Percentiles rank a stretch among this genome's conserved stretches.
These are phyloP conservation scores for Candida mattraensis DNA, from an alignment of 805 yeast species.

Conservation along the genomic window DNA sequence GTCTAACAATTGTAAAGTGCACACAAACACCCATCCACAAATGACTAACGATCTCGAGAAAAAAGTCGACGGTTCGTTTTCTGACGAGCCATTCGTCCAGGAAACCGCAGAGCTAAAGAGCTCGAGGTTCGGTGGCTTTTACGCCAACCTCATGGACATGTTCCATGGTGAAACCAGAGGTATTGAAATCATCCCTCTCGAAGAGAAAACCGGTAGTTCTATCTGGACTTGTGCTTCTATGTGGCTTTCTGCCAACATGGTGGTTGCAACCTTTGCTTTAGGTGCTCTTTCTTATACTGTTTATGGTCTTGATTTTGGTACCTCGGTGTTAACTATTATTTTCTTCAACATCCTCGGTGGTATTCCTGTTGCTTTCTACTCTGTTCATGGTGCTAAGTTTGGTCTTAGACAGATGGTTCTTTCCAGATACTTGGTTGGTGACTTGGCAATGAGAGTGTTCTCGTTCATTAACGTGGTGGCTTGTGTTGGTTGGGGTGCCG, in stretches of 20 bases:
- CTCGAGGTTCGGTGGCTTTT: constrained; percentile 17
- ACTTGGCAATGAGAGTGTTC: constrained; percentile 70
- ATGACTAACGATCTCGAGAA: constrained; percentile 28
- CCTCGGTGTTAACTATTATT: constrained; percentile 61
- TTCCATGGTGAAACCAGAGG: constrained; percentile 64
- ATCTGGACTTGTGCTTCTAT: constrained; percentile 72
- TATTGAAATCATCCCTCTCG: constrained; percentile 77
- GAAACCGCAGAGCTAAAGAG: constrained; percentile 22
- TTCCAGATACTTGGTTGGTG: constrained; percentile 77
- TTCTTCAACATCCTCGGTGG: constrained; percentile 76
- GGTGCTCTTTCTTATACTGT: constrained; percentile 68
- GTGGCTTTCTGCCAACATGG: constrained; percentile 92
- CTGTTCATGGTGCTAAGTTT: constrained; percentile 77
- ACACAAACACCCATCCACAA: neutral
- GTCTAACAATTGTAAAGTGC: neutral
- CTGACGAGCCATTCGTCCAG: constrained; percentile 25
- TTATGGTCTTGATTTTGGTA: constrained; percentile 73
- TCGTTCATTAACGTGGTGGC: constrained; percentile 77
- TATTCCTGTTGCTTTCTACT: constrained; percentile 77
- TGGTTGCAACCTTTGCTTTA: constrained; percentile 75
- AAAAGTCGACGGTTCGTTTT: constrained; percentile 24
- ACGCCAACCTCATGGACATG: constrained; percentile 28
- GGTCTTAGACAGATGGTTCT: constrained; percentile 89
- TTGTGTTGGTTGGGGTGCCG: constrained; percentile 95
- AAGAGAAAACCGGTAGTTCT: constrained; percentile 69